phyloP scores from a whole-genome alignment of 805 yeast genomes.

The Myxozyma udenii region DNA sequence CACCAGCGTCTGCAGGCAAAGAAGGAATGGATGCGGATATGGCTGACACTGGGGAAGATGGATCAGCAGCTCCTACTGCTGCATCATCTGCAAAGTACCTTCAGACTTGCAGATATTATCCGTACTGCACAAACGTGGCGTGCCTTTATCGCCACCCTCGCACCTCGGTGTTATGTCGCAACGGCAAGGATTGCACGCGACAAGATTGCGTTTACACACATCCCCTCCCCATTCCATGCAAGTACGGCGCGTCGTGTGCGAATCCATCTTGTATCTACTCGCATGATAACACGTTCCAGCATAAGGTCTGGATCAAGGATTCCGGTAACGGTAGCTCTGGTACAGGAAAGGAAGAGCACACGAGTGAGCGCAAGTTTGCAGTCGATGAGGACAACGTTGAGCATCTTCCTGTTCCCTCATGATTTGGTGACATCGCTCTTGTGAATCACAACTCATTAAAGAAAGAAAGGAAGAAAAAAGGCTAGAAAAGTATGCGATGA shows the following conservation, averaged over 20 bases:
- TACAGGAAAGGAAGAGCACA: slow-evolving; percentile 1
- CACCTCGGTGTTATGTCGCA: slow-evolving; percentile 70
- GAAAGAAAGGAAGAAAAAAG: too few relatives aligned
- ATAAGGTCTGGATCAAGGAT: slow-evolving; percentile 20
- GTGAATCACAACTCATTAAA: too few relatives aligned
- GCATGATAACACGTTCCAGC: slow-evolving; percentile 53
- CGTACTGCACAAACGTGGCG: slow-evolving; percentile 67
- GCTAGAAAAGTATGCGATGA: too few relatives aligned
- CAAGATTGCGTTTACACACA: slow-evolving; percentile 80
- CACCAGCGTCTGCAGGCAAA: slow-evolving; percentile 47
- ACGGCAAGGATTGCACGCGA: slow-evolving; percentile 73
- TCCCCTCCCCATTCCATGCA: slow-evolving; percentile 75
- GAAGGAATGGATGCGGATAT: neutral
- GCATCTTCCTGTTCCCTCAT: neutral
- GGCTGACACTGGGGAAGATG: slow-evolving; percentile 36
- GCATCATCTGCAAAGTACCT: slow-evolving; percentile 38
- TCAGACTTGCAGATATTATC: slow-evolving; percentile 80
- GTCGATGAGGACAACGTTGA: slow-evolving; percentile 13
- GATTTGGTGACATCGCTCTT: too few relatives aligned
- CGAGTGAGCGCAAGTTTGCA: slow-evolving; percentile 22
- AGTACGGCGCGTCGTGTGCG: slow-evolving; percentile 71
- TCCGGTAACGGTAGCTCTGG: neutral
- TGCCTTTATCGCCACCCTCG: slow-evolving; percentile 87
- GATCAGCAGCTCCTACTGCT: neutral
- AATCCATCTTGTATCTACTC: slow-evolving; percentile 67